Conservation (phyloP, 2,329 filamentous ascomycete genomes). For the Taxawa tesnikishii region DNA sequence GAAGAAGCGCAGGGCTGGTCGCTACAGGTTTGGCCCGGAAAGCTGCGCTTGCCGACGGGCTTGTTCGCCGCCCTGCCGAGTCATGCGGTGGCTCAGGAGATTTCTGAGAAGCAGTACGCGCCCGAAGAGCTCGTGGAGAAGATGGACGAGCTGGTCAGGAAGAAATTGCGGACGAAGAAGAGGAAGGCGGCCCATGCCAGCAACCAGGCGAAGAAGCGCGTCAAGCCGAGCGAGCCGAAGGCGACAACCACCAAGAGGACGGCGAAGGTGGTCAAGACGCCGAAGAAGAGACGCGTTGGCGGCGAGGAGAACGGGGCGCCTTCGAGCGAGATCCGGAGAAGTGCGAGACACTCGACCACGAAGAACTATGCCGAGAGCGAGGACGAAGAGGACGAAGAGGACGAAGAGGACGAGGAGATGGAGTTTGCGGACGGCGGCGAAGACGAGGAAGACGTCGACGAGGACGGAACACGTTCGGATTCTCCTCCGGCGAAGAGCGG, state of each 20-base stretch:
- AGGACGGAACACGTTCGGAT: too few relatives aligned
- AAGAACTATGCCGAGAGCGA: conserved; percentile 35
- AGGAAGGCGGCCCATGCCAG: conserved; percentile 18
- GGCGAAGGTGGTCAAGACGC: conserved; percentile 22
- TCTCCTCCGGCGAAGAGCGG: too few relatives aligned
- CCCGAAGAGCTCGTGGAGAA: conserved; percentile 58
- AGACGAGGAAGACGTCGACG: conserved; percentile 4
- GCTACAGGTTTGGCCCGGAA: conserved; percentile 71
- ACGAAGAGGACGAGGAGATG: conserved; percentile 7
- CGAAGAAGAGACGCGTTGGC: conserved; percentile 22
- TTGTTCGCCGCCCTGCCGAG: conserved; percentile 65
- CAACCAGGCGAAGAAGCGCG: conserved; percentile 15
- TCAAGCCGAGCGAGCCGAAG: conserved; percentile 14
- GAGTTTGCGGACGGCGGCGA: conserved; percentile 4
- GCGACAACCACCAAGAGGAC: conserved; percentile 19
- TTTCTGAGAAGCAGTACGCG: conserved; percentile 76
- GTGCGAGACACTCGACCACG: conserved; percentile 22
- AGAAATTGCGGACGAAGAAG: conserved; percentile 49
- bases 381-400: conserved; percentile 27
- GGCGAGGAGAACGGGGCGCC: conserved; percentile 17
- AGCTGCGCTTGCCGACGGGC: conserved; percentile 66
- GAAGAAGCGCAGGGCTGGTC: conserved; percentile 78
- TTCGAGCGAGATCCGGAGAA: conserved; percentile 30
- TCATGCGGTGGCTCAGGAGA: conserved; percentile 68
- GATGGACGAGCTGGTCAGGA: conserved; percentile 66